These are phyloP conservation scores for Carex kokanica DNA, from an alignment of 176 grass and related monocot species.

Conservation along the genomic window DNA sequence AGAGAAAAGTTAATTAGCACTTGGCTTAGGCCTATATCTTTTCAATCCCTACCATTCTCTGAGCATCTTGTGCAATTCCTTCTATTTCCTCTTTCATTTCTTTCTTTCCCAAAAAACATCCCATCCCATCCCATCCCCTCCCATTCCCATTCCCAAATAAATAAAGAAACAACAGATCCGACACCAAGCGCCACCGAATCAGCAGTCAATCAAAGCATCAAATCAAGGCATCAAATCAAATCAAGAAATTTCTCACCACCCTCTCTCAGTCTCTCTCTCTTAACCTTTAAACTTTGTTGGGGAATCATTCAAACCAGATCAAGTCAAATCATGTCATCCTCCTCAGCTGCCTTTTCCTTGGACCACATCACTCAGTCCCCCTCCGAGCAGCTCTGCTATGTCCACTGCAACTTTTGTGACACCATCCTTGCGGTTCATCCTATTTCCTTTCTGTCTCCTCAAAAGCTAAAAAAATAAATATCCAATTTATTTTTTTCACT, in stretches of 20 bases:
- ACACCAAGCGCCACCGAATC: constrained; percentile 50
- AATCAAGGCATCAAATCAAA: constrained; percentile 59
- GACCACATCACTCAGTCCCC: constrained; percentile 50
- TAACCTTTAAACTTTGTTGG: neutral
- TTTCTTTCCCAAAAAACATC: constrained; percentile 26
- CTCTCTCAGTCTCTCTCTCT: neutral
- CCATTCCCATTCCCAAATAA: constrained; percentile 31
- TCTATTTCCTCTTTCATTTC: neutral
- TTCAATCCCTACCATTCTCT: constrained; percentile 11
- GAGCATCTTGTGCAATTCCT: constrained; percentile 25
- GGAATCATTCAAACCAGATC: constrained; percentile 37
- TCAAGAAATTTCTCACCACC: constrained; percentile 5
- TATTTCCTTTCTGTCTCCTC: neutral
- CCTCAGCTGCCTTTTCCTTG: constrained; percentile 61
- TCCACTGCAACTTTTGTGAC: constrained; percentile 98
- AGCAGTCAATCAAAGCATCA: constrained; percentile 80
- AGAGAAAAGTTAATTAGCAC: neutral
- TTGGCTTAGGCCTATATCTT: constrained; percentile 11
- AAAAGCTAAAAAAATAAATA: neutral
- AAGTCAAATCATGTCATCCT: constrained; percentile 56
- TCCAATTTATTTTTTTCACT: neutral
- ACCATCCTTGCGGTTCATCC: constrained; percentile 81
- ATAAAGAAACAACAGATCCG: constrained; percentile 79
- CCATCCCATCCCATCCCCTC: constrained; percentile 9
- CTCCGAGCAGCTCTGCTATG: constrained; percentile 98